A percentile compares a stretch with the other conserved stretches of the same genome.
Evolutionary conservation across 495 filamentous ascomycete species (phyloP).

Genomic region (Alectoria sarmentosa): DNA sequence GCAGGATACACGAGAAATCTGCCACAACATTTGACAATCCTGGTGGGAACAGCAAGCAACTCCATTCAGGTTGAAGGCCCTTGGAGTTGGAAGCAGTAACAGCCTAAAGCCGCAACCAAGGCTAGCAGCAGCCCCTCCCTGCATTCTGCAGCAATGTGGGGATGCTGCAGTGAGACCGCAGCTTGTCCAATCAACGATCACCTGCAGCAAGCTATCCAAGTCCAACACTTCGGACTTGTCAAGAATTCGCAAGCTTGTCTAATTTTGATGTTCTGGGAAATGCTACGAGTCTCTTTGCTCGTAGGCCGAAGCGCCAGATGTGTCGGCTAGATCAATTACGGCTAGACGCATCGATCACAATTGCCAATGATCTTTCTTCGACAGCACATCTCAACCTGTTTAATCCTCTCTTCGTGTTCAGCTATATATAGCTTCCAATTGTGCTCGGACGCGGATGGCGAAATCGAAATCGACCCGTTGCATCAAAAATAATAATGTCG

Average conservation of each 20-base stretch:
- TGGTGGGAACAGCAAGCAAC: slow-evolving; percentile 3
- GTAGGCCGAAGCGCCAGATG: slow-evolving; percentile 11
- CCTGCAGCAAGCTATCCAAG: background rate
- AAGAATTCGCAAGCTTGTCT: slow-evolving; percentile 10
- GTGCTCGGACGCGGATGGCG: slow-evolving; percentile 5
- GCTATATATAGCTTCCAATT: slow-evolving; percentile 14
- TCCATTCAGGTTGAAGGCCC: background rate
- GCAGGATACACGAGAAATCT: slow-evolving; percentile 34
- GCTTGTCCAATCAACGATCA: slow-evolving; percentile 8
- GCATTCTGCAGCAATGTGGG: slow-evolving; percentile 27
- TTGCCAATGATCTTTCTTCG: slow-evolving; percentile 11
- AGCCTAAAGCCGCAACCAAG: slow-evolving; percentile 1
- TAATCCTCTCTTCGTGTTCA: slow-evolving; percentile 7
- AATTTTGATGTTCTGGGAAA: background rate
- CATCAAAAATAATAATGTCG: background rate
- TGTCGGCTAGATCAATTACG: slow-evolving; percentile 9
- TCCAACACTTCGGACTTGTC: slow-evolving; percentile 3
- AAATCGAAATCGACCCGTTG: background rate
- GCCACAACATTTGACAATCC: background rate
- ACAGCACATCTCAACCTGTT: slow-evolving; percentile 12
- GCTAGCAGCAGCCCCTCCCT: slow-evolving; percentile 11
- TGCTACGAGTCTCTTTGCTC: slow-evolving; percentile 4
- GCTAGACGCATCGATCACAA: slow-evolving; percentile 7
- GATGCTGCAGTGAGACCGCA: slow-evolving; percentile 14
- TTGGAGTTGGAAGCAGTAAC: slow-evolving; percentile 7